phyloP scores from a whole-genome alignment of 176 grass and related monocot species.

The Elaeis guineensis region DNA sequence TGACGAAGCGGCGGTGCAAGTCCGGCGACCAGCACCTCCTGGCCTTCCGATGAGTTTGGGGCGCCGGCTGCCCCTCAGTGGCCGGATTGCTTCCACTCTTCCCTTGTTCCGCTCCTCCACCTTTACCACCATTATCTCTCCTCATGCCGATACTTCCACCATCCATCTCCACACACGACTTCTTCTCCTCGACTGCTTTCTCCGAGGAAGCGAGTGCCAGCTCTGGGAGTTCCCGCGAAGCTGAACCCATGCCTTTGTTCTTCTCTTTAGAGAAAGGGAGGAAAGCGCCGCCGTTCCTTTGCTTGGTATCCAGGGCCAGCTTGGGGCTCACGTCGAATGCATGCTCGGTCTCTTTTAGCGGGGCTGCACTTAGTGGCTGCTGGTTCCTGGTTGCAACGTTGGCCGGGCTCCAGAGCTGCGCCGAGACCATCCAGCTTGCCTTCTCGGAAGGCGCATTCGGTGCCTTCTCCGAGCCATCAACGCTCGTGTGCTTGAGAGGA shows the following conservation, averaged over 20 bases:
- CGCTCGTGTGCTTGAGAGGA: slow-evolving; percentile 59
- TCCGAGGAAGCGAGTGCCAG: slow-evolving; percentile 44
- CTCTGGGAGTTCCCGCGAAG: slow-evolving; percentile 38
- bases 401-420: slow-evolving; percentile 81
- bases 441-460: slow-evolving; percentile 58
- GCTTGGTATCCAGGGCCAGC: slow-evolving; percentile 25
- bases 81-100: slow-evolving; percentile 16
- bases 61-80: slow-evolving; percentile 24
- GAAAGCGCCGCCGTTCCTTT: slow-evolving; percentile 70
- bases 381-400: slow-evolving; percentile 10
- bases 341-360: slow-evolving; percentile 45
- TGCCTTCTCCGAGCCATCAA: slow-evolving; percentile 39
- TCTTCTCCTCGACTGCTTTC: slow-evolving; percentile 40
- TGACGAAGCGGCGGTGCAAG: slow-evolving; percentile 93
- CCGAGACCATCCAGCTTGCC: slow-evolving; percentile 94
- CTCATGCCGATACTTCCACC: slow-evolving; percentile 16
- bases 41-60: slow-evolving; percentile 71
- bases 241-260: neutral
- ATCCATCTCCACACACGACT: slow-evolving; percentile 21
- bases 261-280: slow-evolving; percentile 88
- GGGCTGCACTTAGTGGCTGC: neutral
- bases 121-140: slow-evolving; percentile 16
- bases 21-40: slow-evolving; percentile 97
- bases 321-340: slow-evolving; percentile 47
- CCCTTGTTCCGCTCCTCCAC: slow-evolving; percentile 27